These are phyloP conservation scores for Solanum hybrid DNA, from an alignment of 305 asterid species.

Conservation along the genomic window DNA sequence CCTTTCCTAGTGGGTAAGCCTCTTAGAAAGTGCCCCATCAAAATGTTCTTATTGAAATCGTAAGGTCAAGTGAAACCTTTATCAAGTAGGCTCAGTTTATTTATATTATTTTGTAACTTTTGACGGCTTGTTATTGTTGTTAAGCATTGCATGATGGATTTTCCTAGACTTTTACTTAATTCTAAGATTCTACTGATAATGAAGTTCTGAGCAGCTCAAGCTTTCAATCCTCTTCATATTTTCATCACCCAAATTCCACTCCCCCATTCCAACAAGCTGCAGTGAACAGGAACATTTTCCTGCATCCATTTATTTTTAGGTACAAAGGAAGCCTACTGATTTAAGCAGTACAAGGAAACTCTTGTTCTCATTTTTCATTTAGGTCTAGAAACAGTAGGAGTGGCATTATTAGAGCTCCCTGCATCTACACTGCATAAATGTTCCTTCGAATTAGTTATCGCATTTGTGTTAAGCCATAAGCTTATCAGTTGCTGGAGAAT, in stretches of 20 bases:
- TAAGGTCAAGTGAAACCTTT: background rate
- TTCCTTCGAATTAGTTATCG: background rate
- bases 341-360: background rate
- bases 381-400: background rate
- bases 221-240: background rate
- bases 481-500: background rate
- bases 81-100: background rate
- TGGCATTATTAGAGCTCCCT: background rate
- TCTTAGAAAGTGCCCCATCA: background rate
- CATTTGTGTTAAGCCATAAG: background rate
- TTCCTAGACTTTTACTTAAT: background rate
- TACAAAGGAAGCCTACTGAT: background rate
- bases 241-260: background rate
- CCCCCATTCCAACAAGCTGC: background rate
- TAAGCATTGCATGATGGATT: background rate
- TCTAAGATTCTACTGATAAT: background rate
- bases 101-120: background rate
- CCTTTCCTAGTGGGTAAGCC: background rate
- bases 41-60: background rate
- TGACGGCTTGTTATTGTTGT: background rate
- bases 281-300: background rate
- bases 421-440: background rate
- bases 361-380: background rate
- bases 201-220: background rate
- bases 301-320: background rate